Evolutionary conservation across 495 filamentous ascomycete genomes (phyloP).

Genomic region (Podospora australis): DNA sequence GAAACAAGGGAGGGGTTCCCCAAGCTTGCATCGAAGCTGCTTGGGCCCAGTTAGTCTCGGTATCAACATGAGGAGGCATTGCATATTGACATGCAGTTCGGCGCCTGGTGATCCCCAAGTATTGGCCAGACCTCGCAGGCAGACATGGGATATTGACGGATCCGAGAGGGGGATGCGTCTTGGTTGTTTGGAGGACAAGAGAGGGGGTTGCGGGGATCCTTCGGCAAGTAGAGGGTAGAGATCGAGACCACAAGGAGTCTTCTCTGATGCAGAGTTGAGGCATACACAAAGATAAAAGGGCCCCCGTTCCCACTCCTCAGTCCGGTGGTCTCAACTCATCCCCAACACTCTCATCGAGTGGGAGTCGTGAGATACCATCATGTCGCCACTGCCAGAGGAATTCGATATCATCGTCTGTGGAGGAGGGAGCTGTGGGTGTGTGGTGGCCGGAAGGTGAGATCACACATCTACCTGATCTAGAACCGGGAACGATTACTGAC

Average conservation of each 20-base stretch:
- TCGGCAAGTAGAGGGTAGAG: slow-evolving; percentile 8
- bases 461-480: background rate
- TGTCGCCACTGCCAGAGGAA: slow-evolving; percentile 54
- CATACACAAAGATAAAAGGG: background rate
- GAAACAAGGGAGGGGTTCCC: slow-evolving; percentile 20
- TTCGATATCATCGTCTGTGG: slow-evolving; percentile 82
- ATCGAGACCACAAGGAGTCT: too few species aligned
- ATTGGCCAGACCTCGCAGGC: slow-evolving; percentile 7
- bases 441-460: slow-evolving; percentile 59
- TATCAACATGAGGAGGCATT: background rate
- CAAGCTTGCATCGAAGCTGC: slow-evolving; percentile 18
- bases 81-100: background rate
- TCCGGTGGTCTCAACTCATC: background rate
- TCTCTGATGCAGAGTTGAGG: background rate
- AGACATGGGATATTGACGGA: background rate
- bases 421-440: slow-evolving; percentile 64
- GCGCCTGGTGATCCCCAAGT: background rate
- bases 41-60: background rate
- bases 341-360: background rate
- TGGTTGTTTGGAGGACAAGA: background rate
- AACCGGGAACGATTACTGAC: background rate
- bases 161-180: background rate
- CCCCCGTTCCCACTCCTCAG: background rate
- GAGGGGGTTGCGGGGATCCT: background rate
- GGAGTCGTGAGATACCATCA: slow-evolving; percentile 7